Evolutionary conservation across 1,284 basidiomycete genomes (phyloP).

Genomic region (Apiotrichum gracile): DNA sequence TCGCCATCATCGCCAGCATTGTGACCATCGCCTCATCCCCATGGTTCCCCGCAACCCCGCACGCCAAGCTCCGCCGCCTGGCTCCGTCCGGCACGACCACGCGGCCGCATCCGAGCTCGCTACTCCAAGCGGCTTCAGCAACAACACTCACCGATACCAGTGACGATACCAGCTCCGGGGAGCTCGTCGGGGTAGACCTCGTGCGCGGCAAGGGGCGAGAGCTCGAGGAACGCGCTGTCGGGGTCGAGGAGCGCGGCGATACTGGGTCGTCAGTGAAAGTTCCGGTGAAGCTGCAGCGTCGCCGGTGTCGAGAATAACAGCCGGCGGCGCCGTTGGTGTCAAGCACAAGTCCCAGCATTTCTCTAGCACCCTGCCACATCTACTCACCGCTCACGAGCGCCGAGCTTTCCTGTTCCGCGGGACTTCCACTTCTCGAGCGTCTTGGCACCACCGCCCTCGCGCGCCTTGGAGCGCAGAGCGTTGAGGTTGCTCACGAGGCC

Average conservation of each 20-base stretch:
- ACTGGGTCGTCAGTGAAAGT: slow-evolving; percentile 39
- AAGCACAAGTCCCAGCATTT: no score
- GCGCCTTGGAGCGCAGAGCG: slow-evolving; percentile 50
- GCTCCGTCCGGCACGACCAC: no score
- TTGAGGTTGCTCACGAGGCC: slow-evolving; percentile 19
- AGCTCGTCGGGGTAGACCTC: slow-evolving; percentile 78
- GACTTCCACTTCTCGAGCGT: slow-evolving; percentile 63
- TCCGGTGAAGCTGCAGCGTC: neutral
- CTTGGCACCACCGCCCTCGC: slow-evolving; percentile 53
- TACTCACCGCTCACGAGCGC: slow-evolving; percentile 75
- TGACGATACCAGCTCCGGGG: slow-evolving; percentile 85
- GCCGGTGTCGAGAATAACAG: no score
- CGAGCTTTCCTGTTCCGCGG: slow-evolving; percentile 70
- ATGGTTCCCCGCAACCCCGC: no score
- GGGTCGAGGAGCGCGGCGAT: slow-evolving; percentile 69
- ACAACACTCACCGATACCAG: slow-evolving; percentile 63
- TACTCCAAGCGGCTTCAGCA: neutral
- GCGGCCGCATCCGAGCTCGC: no score
- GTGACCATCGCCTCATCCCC: no score
- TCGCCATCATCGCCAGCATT: no score
- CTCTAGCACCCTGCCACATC: neutral
- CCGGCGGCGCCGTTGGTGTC: no score
- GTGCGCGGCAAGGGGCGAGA: slow-evolving; percentile 78
- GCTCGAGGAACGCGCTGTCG: slow-evolving; percentile 81
- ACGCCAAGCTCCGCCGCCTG: no score